phyloP scores from a whole-genome alignment of 2,329 filamentous ascomycete species.

The Orbilia quercus region DNA sequence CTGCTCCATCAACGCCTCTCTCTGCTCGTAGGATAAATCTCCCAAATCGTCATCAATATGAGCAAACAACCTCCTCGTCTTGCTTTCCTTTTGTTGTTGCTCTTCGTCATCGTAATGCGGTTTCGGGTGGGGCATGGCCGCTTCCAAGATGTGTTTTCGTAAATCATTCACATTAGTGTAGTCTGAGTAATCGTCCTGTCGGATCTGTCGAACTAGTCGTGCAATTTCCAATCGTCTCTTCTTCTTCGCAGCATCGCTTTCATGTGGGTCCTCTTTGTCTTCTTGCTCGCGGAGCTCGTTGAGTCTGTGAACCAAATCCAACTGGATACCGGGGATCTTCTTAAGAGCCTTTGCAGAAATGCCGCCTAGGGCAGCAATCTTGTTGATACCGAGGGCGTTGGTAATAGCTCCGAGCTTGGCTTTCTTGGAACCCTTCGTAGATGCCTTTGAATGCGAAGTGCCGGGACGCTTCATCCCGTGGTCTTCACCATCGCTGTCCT shows the following conservation, averaged over 20 bases:
- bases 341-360: conserved; percentile 38
- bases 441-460: conserved; percentile 47
- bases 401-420: conserved; percentile 43
- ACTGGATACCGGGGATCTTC: conserved; percentile 42
- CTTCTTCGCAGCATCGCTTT: conserved; percentile 34
- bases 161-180: conserved; percentile 67
- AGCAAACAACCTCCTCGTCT: conserved; percentile 78
- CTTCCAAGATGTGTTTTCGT: conserved; percentile 69
- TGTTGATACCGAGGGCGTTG: conserved; percentile 48
- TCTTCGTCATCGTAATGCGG: conserved; percentile 61
- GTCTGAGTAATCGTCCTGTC: conserved; percentile 64
- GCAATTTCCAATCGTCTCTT: conserved; percentile 43
- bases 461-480: conserved; percentile 28
- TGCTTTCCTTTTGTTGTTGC: conserved; percentile 73
- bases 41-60: conserved; percentile 93
- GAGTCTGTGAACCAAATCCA: conserved; percentile 46
- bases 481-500: conserved; percentile 27
- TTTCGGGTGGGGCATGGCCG: conserved; percentile 68
- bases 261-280: conserved; percentile 11
- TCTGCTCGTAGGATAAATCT: conserved; percentile 88
- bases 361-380: conserved; percentile 45
- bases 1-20: conserved; percentile 83
- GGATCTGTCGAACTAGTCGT: conserved; percentile 60
- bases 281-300: conserved; percentile 43
- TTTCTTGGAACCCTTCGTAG: conserved; percentile 50